phyloP scores from a whole-genome alignment of 202 grass and related monocot species.

The Setaria italica region DNA sequence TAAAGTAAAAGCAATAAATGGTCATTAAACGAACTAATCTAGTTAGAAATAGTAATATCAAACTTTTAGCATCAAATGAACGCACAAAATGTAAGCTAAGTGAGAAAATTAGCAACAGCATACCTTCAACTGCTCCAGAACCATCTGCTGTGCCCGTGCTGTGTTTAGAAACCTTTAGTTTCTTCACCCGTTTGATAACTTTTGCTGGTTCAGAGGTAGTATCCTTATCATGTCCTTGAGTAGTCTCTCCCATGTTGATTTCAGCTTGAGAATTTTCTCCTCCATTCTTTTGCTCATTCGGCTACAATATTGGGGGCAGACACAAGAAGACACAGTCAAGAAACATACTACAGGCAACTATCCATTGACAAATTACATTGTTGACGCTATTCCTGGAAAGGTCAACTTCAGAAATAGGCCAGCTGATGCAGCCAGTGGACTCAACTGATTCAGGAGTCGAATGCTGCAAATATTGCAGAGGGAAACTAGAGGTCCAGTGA shows the following conservation, averaged over 20 bases:
- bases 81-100: constrained; percentile 16
- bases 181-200: constrained; percentile 60
- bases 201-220: constrained; percentile 42
- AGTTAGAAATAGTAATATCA: not conserved
- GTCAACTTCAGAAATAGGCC: too few relatives aligned
- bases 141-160: constrained; percentile 34
- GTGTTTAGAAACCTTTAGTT: constrained; percentile 57
- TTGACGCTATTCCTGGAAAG: not conserved
- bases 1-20: constrained; percentile 40
- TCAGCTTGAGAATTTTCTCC: constrained; percentile 57
- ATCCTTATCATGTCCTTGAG: constrained; percentile 56
- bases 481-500: not conserved
- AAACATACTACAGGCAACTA: constrained; percentile 10
- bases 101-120: constrained; percentile 27
- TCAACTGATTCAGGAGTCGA: too few relatives aligned
- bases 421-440: too few relatives aligned
- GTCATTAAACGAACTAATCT: not conserved
- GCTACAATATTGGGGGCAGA: constrained; percentile 46
- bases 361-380: not conserved
- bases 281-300: constrained; percentile 53
- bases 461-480: not conserved
- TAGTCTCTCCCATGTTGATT: constrained; percentile 43
- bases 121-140: constrained; percentile 61
- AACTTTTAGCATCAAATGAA: constrained; percentile 23
- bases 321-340: constrained; percentile 25